phyloP scores from a whole-genome alignment of 2,329 filamentous ascomycete species.

The Tolypocladium inflatum region DNA sequence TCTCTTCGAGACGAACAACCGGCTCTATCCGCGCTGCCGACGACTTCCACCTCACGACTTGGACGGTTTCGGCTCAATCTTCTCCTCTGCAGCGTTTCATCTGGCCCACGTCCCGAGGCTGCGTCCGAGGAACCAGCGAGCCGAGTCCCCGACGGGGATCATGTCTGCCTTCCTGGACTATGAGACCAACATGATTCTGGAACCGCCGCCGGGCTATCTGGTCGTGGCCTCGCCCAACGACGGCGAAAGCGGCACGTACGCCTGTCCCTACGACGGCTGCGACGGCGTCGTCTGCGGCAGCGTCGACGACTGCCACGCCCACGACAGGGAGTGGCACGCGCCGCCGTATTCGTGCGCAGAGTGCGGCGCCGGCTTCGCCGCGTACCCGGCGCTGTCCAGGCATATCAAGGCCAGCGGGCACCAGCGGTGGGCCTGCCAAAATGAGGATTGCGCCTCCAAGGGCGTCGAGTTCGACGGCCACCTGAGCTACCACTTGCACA shows the following conservation, averaged over 20 bases:
- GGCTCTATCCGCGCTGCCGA: neutral
- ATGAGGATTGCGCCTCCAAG: neutral
- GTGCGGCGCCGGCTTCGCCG: neutral
- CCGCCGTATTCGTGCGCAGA: neutral
- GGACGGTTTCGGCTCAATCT: too few relatives aligned
- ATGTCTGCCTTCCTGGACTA: neutral
- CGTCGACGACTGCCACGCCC: neutral
- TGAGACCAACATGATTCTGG: neutral
- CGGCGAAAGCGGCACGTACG: neutral
- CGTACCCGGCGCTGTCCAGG: neutral
- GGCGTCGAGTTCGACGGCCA: neutral
- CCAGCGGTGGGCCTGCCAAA: neutral
- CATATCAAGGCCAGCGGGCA: neutral
- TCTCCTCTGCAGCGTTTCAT: neutral
- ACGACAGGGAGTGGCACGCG: slow-evolving; percentile 1
- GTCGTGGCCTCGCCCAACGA: neutral
- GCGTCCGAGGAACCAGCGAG: neutral
- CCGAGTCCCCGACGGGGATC: neutral
- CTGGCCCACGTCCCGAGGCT: neutral
- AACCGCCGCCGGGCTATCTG: neutral
- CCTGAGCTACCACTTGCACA: neutral
- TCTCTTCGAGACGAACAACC: neutral
- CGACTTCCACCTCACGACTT: neutral
- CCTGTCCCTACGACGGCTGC: neutral
- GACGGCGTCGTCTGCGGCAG: neutral